Evolutionary conservation across 768 basidiomycete genomes (phyloP), one percentile per base, ranked within the genome.

Genomic region (Phallus indusiatus): DNA sequence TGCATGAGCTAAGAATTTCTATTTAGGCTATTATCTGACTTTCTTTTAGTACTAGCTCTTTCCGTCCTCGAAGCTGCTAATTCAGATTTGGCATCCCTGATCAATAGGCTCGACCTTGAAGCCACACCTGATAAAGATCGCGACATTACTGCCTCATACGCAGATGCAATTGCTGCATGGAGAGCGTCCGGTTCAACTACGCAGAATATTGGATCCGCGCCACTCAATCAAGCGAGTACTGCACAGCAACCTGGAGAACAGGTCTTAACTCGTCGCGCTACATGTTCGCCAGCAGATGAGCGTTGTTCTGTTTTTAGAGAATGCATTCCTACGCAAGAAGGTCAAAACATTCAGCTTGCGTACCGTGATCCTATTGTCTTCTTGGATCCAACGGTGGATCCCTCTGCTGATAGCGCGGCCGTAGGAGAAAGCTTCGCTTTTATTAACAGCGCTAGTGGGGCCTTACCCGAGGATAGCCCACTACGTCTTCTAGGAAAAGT

Each of bases 41-140:
- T 10, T 12, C 36, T 28, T 20, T 34, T n/a, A 56, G 55, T 20
- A 49, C 54, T 52, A 33, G 57, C 65, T 22, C 35, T 67, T 6
- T 62, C 52, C 17, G 78, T 88, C 33, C 72, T 90, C n/a, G 85
- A 85, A 62, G 86, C 87, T 0, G 89, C 86, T 0, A 91, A 89
- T 0, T 82, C 88, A 54, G 89, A 91, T 47, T 78, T 92, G 3
- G 89, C 86, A 0, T 81, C 81, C 57, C 73, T 92, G 3, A 88
- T 92, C 68, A 87, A 84, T 62, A 79, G 80, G n/a, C 76, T 92
- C n/a, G 86, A 90, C 63, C 74, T 92, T 3, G 82, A 89, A 66
- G 86, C 87, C 4, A 91, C 90, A 0, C 89, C 88, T 0, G 74
- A 75, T 1, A 56, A 22, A 1, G 79, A 81, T 2, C 70, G 76